Percentiles rank a stretch among this genome's conserved stretches.
Evolutionary conservation across 495 filamentous ascomycete species (phyloP).

Genomic region (Trichodelitschia bisporula): DNA sequence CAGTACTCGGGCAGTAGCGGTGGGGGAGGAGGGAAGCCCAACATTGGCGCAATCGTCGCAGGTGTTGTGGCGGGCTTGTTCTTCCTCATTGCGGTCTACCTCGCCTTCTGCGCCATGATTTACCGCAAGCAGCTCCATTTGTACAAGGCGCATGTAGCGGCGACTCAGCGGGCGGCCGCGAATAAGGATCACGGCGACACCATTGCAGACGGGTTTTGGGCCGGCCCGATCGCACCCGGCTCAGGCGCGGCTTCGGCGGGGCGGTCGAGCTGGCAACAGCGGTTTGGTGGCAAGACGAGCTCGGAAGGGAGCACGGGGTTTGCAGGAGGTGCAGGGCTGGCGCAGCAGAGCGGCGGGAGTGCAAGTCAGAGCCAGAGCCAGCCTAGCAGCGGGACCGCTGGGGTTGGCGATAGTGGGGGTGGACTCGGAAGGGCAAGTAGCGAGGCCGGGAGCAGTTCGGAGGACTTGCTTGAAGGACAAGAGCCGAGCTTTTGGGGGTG

Average conservation of each 20-base stretch:
- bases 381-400: too few relatives aligned
- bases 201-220: conserved; percentile 4
- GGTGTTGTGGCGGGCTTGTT: conserved; percentile 36
- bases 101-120: conserved; percentile 48
- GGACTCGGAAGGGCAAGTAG: not conserved
- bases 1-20: conserved; percentile 5
- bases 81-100: conserved; percentile 29
- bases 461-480: conserved; percentile 32
- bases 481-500: conserved; percentile 45
- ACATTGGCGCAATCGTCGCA: conserved; percentile 34
- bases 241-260: not conserved
- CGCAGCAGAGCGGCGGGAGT: too few relatives aligned
- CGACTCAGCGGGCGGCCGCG: conserved; percentile 19
- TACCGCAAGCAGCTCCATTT: conserved; percentile 36
- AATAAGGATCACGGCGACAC: conserved; percentile 5
- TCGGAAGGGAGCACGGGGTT: conserved; percentile 2
- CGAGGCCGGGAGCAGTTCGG: conserved; percentile 16
- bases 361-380: too few relatives aligned
- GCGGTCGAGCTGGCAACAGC: not conserved
- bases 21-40: conserved; percentile 14
- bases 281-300: not conserved
- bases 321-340: too few relatives aligned
- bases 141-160: conserved; percentile 36
- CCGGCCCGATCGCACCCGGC: not conserved
- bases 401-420: too few relatives aligned